Evolutionary conservation across 805 yeast genomes (phyloP).

Genomic region (Ogataea ganodermae): DNA sequence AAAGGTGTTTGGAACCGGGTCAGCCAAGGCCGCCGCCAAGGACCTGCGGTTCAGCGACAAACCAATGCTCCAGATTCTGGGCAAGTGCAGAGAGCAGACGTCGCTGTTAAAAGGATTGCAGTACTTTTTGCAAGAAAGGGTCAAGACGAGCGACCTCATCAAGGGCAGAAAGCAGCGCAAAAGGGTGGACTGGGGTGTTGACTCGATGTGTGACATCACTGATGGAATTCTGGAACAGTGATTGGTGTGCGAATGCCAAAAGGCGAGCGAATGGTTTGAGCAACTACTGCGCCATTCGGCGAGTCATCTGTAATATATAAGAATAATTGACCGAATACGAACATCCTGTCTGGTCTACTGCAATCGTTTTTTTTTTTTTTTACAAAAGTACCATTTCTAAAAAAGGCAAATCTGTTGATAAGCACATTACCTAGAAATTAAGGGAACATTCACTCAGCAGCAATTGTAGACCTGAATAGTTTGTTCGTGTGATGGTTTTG

Average conservation of each 20-base stretch:
- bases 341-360: no score
- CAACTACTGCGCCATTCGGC: no score
- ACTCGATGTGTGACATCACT: conserved; percentile 53
- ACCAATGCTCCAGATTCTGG: conserved; percentile 36
- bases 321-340: not conserved
- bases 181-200: conserved; percentile 70
- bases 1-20: conserved; percentile 46
- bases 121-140: conserved; percentile 53
- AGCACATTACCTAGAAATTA: not conserved
- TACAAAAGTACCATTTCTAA: not conserved
- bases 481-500: not conserved
- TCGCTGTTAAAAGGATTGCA: conserved; percentile 66
- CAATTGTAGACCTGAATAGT: not conserved
- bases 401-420: conserved; percentile 4
- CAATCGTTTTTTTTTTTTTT: not conserved
- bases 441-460: not conserved
- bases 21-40: conserved; percentile 29
- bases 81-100: conserved; percentile 59
- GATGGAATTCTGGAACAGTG: conserved; percentile 37
- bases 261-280: no score
- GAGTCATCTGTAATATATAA: no score
- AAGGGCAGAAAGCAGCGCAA: conserved; percentile 54
- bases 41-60: conserved; percentile 39
- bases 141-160: conserved; percentile 48
- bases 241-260: not conserved